Conservation (phyloP, 2,329 filamentous ascomycete genomes). For the Hypoxylon rubiginosum region DNA sequence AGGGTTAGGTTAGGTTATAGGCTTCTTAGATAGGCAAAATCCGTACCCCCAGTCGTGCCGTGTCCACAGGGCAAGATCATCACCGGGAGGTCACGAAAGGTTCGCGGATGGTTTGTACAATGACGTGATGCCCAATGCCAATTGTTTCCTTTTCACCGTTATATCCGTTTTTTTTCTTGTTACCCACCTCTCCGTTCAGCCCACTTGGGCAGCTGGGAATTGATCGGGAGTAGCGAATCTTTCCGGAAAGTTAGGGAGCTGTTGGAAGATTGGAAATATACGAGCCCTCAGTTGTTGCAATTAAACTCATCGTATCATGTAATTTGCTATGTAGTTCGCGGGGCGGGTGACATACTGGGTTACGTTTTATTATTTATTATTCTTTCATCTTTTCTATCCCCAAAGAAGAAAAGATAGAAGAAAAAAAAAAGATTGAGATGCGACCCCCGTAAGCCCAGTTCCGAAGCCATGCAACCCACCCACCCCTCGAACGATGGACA, state of each 20-base stretch:
- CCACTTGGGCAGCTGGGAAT: slow-evolving; percentile 30
- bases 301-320: background rate
- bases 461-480: slow-evolving; percentile 41
- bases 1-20: too few species aligned
- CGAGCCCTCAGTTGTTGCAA: slow-evolving; percentile 10
- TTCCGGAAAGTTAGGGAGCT: slow-evolving; percentile 27
- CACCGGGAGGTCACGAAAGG: background rate
- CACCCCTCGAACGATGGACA: slow-evolving; percentile 38
- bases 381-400: slow-evolving; percentile 25
- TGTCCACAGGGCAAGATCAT: slow-evolving; percentile 9
- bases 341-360: slow-evolving; percentile 16
- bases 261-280: slow-evolving; percentile 15
- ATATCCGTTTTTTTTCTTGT: slow-evolving; percentile 29
- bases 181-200: slow-evolving; percentile 23
- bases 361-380: slow-evolving; percentile 15
- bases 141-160: slow-evolving; percentile 22
- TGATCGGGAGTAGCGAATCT: slow-evolving; percentile 27
- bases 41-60: background rate
- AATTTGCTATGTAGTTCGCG: slow-evolving; percentile 10
- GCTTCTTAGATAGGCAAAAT: slow-evolving; percentile 36
- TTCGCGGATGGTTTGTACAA: slow-evolving; percentile 4
- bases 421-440: background rate
- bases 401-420: background rate
- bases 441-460: slow-evolving; percentile 24
- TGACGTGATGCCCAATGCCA: slow-evolving; percentile 34